Evolutionary conservation across 441 rosid genomes (phyloP).

Genomic region (Croton setiger): DNA sequence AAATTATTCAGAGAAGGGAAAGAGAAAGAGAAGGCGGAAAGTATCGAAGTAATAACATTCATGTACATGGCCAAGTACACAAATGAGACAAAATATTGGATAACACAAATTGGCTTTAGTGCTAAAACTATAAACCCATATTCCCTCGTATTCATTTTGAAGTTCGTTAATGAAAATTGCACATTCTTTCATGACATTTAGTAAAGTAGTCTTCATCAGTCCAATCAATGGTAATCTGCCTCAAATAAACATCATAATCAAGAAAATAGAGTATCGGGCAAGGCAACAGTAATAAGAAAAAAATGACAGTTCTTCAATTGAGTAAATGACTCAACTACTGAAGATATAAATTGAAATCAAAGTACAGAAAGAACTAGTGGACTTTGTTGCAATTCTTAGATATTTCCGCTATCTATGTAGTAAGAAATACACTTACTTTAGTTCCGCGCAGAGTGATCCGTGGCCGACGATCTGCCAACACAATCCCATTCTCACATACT

Average conservation of each 20-base stretch:
- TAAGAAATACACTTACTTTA: conserved; percentile 44
- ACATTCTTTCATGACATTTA: background rate
- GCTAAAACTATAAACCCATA: background rate
- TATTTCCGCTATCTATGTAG: background rate
- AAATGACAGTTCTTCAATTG: background rate
- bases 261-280: background rate
- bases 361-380: background rate
- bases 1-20: background rate
- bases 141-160: background rate
- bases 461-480: conserved; percentile 61
- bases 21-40: background rate
- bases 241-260: background rate
- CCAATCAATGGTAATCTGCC: background rate
- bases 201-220: background rate
- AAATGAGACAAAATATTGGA: background rate
- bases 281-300: background rate
- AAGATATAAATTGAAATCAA: background rate
- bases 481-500: conserved; percentile 74
- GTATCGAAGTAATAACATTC: background rate
- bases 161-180: background rate
- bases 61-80: background rate
- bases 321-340: background rate
- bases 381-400: background rate
- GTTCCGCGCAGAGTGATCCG: conserved; percentile 76
- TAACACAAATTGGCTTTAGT: background rate